Evolutionary conservation across 202 grass and related monocot genomes (phyloP), one percentile per base, ranked within the genome.

Genomic region (Zizania palustris): DNA sequence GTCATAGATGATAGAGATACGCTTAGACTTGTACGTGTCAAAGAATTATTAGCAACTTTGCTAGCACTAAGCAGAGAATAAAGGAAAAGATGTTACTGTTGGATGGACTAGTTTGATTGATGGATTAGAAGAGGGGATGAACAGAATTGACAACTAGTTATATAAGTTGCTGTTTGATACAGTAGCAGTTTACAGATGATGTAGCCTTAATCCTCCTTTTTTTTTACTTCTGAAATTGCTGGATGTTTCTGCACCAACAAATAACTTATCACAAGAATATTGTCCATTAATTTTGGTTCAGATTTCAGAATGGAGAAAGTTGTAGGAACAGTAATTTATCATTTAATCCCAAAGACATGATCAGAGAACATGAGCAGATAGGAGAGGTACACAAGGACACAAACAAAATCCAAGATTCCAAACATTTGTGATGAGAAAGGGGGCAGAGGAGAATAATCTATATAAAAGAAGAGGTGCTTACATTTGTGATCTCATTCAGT

Each of bases 31-130:
- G 67, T 48, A 69, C 18, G 65, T 84, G 76, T 76, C 58, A 63
- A 53, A 7, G 56, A 80, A 76, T 76, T 84, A 64, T 84, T 80
- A 80, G 63, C 11, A 11, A 4, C 40, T 79, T 75, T 69, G 9
- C 49, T 7, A 28, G n/a, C n/a, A 20, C 51, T 55, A 55, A 45
- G 80, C 45, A 65, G 75, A 39, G 70, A 74, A 80, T 42, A 49
- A 50, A 75, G 19, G 16, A 19, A 65, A 60, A 66, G 11, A 37
- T 60, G 15, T 64, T 22, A 68, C 7, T 64, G 48, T 36, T 61
- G 22, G 61, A 44, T 38, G 79, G 69, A 45, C 46, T 39, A 45
- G 56, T 12, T 69, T 54, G 65, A 70, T 42, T 60, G 60, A 71
- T 67, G 61, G 74, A 57, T 61, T 67, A 57, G 38, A 45, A 11